A percentile compares a stretch with the other conserved stretches of the same genome.
phyloP scores from a whole-genome alignment of 2,329 filamentous ascomycete genomes.

The Fusarium papillatum region DNA sequence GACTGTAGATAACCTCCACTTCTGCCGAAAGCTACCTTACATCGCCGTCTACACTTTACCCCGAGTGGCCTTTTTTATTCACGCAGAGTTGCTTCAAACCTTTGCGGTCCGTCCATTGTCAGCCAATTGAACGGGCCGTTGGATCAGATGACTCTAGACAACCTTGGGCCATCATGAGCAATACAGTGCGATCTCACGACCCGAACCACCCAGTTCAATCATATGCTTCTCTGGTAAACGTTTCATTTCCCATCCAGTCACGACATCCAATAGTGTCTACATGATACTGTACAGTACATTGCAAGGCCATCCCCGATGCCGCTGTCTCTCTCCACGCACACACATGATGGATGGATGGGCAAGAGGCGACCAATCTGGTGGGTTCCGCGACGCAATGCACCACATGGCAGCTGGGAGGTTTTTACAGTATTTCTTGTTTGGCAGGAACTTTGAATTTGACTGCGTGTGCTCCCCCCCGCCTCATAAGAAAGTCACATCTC shows the following conservation, averaged over 20 bases:
- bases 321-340: conserved; percentile 22
- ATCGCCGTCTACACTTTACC: conserved; percentile 22
- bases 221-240: conserved; percentile 31
- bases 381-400: conserved; percentile 32
- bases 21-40: conserved; percentile 33
- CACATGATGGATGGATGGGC: conserved; percentile 20
- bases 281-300: background rate
- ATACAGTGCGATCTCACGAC: conserved; percentile 34
- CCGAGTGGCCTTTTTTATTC: background rate
- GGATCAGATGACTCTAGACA: conserved; percentile 12
- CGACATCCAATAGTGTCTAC: conserved; percentile 4
- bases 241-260: conserved; percentile 29
- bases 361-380: conserved; percentile 9
- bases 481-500: conserved; percentile 35
- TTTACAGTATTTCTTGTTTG: conserved; percentile 21
- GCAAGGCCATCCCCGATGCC: conserved; percentile 4
- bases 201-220: conserved; percentile 10
- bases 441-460: conserved; percentile 7
- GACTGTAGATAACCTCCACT: conserved; percentile 24
- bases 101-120: background rate
- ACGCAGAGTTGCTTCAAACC: conserved; percentile 7
- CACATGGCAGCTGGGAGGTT: conserved; percentile 11
- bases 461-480: background rate
- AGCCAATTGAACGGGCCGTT: conserved; percentile 8
- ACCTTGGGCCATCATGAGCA: conserved; percentile 24